Percentiles rank a stretch among this genome's conserved stretches.
Evolutionary conservation across 108 stramenopile genomes (phyloP).

Genomic region (Nannochloropsis oceanica): DNA sequence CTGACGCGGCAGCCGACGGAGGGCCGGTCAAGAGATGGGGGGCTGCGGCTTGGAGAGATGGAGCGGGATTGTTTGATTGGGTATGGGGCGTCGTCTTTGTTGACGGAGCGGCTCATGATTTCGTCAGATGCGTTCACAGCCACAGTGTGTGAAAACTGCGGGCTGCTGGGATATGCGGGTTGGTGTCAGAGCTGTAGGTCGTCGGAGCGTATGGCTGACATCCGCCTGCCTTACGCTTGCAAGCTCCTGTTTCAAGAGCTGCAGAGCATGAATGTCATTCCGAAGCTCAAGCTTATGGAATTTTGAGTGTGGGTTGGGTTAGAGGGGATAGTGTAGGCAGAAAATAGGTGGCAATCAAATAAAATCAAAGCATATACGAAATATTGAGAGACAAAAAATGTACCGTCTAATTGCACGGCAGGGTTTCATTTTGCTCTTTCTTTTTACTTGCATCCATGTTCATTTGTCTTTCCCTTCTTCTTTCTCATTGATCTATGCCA

Average conservation of each 20-base stretch:
- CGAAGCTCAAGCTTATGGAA: conserved; percentile 36
- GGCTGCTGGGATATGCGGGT: conserved; percentile 68
- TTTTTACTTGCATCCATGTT: too few species aligned
- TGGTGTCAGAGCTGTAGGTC: conserved; percentile 94
- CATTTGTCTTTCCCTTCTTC: too few species aligned
- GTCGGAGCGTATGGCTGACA: conserved; percentile 71
- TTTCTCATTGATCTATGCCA: too few species aligned
- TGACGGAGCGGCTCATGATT: conserved; percentile 98
- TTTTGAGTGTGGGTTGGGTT: conserved; percentile 5
- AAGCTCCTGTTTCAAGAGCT: conserved; percentile 88
- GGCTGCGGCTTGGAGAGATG: conserved; percentile 90
- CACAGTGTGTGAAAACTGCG: conserved; percentile 85
- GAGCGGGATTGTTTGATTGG: conserved; percentile 96
- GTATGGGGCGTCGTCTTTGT: conserved; percentile 97
- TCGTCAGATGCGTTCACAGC: conserved; percentile 94
- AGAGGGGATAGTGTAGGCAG: too few species aligned
- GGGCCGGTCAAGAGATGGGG: conserved; percentile 91
- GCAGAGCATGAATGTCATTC: conserved; percentile 56
- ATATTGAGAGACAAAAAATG: too few species aligned
- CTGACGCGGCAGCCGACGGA: conserved; percentile 97
- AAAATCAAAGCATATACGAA: too few species aligned
- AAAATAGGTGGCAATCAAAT: neutral
- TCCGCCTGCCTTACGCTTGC: conserved; percentile 93
- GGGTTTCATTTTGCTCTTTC: too few species aligned
- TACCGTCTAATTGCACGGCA: too few species aligned